Percentiles rank a stretch among this genome's conserved stretches.
phyloP scores from a whole-genome alignment of 805 yeast species.

The Kluyveromyces siamensis region DNA sequence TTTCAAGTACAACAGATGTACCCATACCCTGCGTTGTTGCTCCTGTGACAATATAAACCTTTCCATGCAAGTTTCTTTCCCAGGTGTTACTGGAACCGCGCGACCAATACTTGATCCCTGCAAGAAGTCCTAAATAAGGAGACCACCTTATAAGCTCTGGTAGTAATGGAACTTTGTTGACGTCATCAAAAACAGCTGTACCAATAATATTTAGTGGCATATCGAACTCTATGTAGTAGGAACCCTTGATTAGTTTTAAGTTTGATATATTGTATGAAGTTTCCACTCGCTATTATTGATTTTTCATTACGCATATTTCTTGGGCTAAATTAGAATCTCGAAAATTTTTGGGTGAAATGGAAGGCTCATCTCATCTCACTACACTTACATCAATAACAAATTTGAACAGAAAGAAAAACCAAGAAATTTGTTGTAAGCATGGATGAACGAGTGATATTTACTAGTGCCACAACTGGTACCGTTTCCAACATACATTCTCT shows the following conservation, averaged over 20 bases:
- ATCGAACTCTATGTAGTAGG: not conserved
- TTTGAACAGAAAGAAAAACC: not conserved
- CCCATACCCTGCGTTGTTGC: constrained; percentile 87
- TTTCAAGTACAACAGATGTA: constrained; percentile 58
- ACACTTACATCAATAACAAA: not conserved
- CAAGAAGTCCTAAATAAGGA: constrained; percentile 42
- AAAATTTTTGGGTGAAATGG: not conserved
- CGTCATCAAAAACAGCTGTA: constrained; percentile 62
- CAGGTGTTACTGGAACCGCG: constrained; percentile 78
- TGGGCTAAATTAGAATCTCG: not conserved
- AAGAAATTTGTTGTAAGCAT: constrained; percentile 3
- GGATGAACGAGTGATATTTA: constrained; percentile 26
- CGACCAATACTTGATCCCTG: constrained; percentile 58
- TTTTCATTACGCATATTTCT: not conserved
- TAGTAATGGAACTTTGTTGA: constrained; percentile 71
- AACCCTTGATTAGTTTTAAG: not conserved
- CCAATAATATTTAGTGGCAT: constrained; percentile 86
- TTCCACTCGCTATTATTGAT: constrained; percentile 3
- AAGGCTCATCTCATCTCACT: not conserved
- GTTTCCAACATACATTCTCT: constrained; percentile 22
- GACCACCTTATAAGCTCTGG: constrained; percentile 43
- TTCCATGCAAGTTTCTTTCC: constrained; percentile 90
- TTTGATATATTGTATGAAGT: not conserved
- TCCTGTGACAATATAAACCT: constrained; percentile 78
- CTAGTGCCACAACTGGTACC: constrained; percentile 22